phyloP scores from a whole-genome alignment of 2,329 filamentous ascomycete species.

The Colletotrichum phormii region DNA sequence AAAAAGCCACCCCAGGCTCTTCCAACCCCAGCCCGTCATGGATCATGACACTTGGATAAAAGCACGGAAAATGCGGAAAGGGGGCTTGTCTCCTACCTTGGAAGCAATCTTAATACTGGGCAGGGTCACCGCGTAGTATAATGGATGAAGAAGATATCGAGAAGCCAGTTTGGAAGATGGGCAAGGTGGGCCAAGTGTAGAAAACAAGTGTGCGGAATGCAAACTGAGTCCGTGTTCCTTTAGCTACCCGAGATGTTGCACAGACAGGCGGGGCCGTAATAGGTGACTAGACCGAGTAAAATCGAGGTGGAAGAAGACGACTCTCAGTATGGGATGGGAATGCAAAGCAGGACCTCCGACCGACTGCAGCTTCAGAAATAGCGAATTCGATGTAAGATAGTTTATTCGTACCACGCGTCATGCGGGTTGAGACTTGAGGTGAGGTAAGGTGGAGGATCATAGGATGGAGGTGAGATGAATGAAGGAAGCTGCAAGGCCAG shows the following conservation, averaged over 20 bases:
- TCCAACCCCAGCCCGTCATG: neutral
- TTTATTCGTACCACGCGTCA: neutral
- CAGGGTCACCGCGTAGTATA: neutral
- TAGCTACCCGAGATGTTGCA: neutral
- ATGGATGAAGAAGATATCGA: neutral
- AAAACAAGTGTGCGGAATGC: neutral
- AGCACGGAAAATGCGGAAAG: neutral
- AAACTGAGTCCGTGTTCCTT: neutral
- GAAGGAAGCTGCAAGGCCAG: neutral
- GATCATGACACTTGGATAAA: neutral
- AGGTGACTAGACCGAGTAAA: too few species aligned
- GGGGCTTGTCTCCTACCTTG: conserved; percentile 3
- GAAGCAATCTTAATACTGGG: neutral
- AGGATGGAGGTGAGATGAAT: neutral
- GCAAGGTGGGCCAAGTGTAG: neutral
- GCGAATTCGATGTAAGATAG: too few species aligned
- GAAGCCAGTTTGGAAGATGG: neutral
- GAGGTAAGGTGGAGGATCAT: neutral
- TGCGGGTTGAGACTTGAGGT: neutral
- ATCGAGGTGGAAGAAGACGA: neutral
- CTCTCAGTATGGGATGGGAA: neutral
- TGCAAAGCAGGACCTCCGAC: neutral
- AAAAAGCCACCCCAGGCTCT: neutral
- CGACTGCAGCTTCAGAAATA: neutral
- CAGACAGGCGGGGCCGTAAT: neutral